Percentiles rank a stretch among this genome's conserved stretches.
Conservation (phyloP, 208 protist genomes). For the Leishmania turanica region DNA sequence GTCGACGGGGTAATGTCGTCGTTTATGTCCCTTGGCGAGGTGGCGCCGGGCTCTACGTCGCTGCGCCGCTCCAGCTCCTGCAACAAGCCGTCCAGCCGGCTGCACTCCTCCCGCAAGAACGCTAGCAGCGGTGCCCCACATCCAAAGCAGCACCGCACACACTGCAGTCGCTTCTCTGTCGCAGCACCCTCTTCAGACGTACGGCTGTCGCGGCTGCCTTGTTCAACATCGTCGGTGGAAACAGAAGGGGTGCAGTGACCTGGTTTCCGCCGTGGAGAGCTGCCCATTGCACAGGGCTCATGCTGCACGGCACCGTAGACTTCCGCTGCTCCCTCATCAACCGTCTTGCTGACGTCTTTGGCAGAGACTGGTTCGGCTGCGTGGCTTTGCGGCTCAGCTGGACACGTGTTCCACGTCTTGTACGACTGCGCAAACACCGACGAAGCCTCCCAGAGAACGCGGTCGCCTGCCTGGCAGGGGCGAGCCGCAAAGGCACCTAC, state of each 20-base stretch:
- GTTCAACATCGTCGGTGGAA: background rate
- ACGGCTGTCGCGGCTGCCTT: background rate
- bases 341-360: background rate
- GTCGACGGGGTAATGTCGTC: background rate
- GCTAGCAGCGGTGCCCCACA: conserved; percentile 43
- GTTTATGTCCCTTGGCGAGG: background rate
- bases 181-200: background rate
- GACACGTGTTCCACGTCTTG: conserved; percentile 20
- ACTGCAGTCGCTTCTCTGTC: background rate
- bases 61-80: background rate
- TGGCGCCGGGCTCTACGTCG: background rate
- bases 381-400: background rate
- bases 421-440: conserved; percentile 47
- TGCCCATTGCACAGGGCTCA: background rate
- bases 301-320: background rate
- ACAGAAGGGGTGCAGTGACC: background rate
- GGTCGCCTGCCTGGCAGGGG: conserved; percentile 21
- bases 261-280: background rate
- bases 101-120: conserved; percentile 33
- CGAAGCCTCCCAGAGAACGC: conserved; percentile 38
- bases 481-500: conserved; percentile 30
- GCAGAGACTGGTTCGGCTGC: background rate
- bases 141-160: conserved; percentile 35
- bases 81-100: conserved; percentile 20
- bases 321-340: background rate